Conservation (phyloP, 148 eudicot genomes). For the Fallopia convolvulus region DNA sequence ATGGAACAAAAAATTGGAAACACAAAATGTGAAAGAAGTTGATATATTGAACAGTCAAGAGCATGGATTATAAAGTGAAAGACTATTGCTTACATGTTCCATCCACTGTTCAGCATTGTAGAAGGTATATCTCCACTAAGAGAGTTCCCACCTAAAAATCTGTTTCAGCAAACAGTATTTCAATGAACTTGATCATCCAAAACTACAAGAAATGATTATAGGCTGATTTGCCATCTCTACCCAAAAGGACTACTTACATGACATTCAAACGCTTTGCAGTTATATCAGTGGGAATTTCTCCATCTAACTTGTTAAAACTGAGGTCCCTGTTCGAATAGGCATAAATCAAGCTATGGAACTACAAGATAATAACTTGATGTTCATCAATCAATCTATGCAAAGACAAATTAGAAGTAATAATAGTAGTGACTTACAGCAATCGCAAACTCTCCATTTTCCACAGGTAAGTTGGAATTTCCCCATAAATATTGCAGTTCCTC, state of each 20-base stretch:
- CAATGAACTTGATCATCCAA: background rate
- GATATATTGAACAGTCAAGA: background rate
- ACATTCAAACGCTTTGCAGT: constrained; percentile 34
- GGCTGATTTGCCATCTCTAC: background rate
- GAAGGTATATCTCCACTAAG: constrained; percentile 53
- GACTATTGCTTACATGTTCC: constrained; percentile 42
- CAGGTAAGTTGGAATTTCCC: constrained; percentile 55
- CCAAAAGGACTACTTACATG: constrained; percentile 36
- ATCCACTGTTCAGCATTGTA: constrained; percentile 53
- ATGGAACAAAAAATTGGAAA: background rate
- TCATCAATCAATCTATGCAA: background rate
- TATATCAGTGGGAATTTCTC: constrained; percentile 43
- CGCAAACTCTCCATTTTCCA: constrained; percentile 34
- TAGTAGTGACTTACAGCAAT: constrained; percentile 43
- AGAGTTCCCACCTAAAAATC: constrained; percentile 62
- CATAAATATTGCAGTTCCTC: constrained; percentile 62
- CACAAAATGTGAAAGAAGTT: background rate
- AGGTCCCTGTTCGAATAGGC: constrained; percentile 42
- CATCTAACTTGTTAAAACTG: constrained; percentile 58
- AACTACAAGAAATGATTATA: background rate
- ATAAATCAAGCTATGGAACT: background rate
- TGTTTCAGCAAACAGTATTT: constrained; percentile 16
- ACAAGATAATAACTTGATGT: background rate
- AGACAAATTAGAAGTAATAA: background rate
- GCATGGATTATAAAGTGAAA: constrained; percentile 3